These are phyloP conservation scores for Alternaria dauci DNA, from an alignment of 2,329 filamentous ascomycete species.

Conservation along the genomic window DNA sequence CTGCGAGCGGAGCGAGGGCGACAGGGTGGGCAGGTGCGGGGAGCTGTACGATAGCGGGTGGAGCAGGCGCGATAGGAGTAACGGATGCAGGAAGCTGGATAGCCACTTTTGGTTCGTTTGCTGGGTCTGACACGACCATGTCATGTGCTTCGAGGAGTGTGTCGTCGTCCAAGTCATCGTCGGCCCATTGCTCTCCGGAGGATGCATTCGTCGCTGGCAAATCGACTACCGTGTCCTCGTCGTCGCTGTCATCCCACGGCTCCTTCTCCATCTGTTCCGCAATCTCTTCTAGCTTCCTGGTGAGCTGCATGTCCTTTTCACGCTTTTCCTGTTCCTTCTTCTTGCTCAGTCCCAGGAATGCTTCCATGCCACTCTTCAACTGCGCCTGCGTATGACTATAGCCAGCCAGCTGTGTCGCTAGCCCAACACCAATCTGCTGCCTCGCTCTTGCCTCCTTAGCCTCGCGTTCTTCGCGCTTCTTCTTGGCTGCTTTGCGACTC, in stretches of 20 bases:
- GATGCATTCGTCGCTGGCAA: constrained; percentile 18
- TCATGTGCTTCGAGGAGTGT: constrained; percentile 42
- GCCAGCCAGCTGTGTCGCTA: constrained; percentile 52
- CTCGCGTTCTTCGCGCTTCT: constrained; percentile 45
- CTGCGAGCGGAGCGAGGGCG: neutral
- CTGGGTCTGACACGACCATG: constrained; percentile 36
- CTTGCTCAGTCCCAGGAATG: constrained; percentile 43
- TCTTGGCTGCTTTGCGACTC: constrained; percentile 37
- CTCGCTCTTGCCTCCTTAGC: constrained; percentile 41
- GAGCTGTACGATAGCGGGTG: neutral
- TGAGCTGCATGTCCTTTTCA: constrained; percentile 28
- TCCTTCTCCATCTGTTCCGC: constrained; percentile 40
- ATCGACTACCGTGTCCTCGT: constrained; percentile 17
- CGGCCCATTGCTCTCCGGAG: constrained; percentile 29
- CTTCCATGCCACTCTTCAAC: constrained; percentile 51
- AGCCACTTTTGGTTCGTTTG: constrained; percentile 16
- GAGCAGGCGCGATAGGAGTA: neutral
- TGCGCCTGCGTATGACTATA: constrained; percentile 49
- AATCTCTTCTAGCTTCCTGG: constrained; percentile 32
- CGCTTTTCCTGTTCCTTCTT: constrained; percentile 32
- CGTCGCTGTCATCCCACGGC: constrained; percentile 43
- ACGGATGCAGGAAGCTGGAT: neutral
- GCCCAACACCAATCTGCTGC: constrained; percentile 42
- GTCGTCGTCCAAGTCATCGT: constrained; percentile 47
- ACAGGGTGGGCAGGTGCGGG: constrained; percentile 5